These are phyloP conservation scores for Apocynum venetum DNA, from an alignment of 257 asterid species.

Conservation along the genomic window DNA sequence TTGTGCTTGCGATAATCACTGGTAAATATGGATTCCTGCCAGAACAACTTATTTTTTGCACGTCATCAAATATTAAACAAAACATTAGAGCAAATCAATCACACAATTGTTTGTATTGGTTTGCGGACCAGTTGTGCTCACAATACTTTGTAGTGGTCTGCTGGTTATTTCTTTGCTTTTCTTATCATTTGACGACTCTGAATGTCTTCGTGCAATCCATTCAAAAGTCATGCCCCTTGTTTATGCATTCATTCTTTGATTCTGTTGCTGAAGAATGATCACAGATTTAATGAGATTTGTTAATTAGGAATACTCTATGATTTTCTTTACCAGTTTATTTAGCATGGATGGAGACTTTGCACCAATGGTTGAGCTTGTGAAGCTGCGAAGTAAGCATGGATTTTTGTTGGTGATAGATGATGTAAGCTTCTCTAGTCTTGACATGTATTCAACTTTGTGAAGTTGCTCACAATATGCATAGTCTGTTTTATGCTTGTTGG, in stretches of 20 bases:
- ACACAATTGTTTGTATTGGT: too few relatives aligned
- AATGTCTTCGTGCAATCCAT: too few relatives aligned
- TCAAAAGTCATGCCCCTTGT: neutral
- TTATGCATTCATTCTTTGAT: neutral
- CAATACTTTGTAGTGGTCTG: too few relatives aligned
- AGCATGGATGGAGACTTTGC: slow-evolving; percentile 99
- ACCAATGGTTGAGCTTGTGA: slow-evolving; percentile 74
- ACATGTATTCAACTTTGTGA: neutral
- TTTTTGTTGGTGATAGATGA: slow-evolving; percentile 95
- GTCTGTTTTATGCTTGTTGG: neutral
- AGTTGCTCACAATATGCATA: neutral
- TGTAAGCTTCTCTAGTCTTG: slow-evolving; percentile 46
- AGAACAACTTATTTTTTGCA: neutral
- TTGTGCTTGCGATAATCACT: neutral
- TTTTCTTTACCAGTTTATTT: slow-evolving; percentile 58
- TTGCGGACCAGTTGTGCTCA: neutral
- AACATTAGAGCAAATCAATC: neutral
- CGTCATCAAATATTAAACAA: neutral
- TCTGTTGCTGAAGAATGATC: neutral
- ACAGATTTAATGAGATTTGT: neutral
- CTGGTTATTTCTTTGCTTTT: too few relatives aligned
- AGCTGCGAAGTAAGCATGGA: slow-evolving; percentile 83
- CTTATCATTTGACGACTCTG: too few relatives aligned
- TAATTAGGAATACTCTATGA: neutral
- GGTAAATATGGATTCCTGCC: neutral